Evolutionary conservation across 202 grass and related monocot species (phyloP), one percentile per base, ranked within the genome.

Genomic region (Digitaria exilis): DNA sequence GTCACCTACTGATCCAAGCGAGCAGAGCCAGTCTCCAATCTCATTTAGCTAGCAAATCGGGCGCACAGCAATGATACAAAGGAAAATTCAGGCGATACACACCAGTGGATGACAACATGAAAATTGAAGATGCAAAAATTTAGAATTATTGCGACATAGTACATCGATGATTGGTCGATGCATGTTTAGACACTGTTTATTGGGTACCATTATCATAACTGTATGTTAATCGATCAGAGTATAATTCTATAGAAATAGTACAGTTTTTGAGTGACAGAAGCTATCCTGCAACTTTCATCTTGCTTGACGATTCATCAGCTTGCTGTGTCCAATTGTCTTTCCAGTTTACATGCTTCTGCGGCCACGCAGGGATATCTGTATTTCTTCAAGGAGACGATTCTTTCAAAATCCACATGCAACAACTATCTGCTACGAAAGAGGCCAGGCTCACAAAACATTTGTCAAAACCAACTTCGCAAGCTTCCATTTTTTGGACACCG

Each of bases 1-100:
- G 91, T 97, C 69, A 96, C 90, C 57, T 92, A 88, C 77, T 82
- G 29, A 37, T 37, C 9, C 7, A 39, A 39, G 4, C 37, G 6
- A 37, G 2, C 35, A 37, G n/a, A 37, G 35, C 35, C n/a, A n/a
- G n/a, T 39, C 7, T 0, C 46, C 42, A 22, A n/a, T 41, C 4
- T 1, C 17, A 25, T 11, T 16, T 2, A 57, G 17, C 2, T n/a
- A 37, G 4, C 37, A 39, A 22, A 17, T 3, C 0, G 41, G 34
- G 35, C 41, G 35, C 19, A 43, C 37, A 39, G 21, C 51, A 55
- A n/a, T 7, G 13, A 18, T 44, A 73, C 37, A 12, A 34, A 46
- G 63, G 30, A 31, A 14, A n/a, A 48, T 67, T 25, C 37, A 54
- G 7, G 50, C 50, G 9, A 19, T 30, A n/a, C 25, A 44, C 65